These are phyloP conservation scores for Termitomyces sp. DNA, from an alignment of 768 basidiomycete genomes.

Conservation along the genomic window DNA sequence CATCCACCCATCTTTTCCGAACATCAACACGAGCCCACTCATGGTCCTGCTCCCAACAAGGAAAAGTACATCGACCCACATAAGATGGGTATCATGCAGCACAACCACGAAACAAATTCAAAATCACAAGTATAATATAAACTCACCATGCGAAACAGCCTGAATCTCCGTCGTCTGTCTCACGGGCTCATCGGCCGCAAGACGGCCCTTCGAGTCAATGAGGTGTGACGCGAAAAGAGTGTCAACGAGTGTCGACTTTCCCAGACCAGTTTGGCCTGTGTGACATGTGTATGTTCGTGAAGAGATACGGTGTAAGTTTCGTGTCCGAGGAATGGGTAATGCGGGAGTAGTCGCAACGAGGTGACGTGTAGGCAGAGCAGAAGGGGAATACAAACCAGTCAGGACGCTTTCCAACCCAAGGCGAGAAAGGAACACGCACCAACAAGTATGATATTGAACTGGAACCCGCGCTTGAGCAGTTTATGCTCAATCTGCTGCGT, in stretches of 20 bases:
- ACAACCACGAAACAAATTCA: neutral
- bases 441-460: constrained; percentile 97
- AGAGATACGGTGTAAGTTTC: neutral
- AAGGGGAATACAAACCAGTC: neutral
- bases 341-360: neutral
- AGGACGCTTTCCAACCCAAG: neutral
- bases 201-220: constrained; percentile 94
- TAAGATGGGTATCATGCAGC: neutral
- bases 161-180: constrained; percentile 97
- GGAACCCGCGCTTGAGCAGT: constrained; percentile 97
- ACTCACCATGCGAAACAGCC: constrained; percentile 86
- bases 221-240: constrained; percentile 99
- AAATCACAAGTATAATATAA: neutral
- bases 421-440: constrained; percentile 46
- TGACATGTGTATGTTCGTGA: neutral
- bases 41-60: neutral
- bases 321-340: neutral
- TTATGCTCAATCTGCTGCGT: constrained; percentile 98
- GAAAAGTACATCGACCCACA: neutral
- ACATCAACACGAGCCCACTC: neutral
- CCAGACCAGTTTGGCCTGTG: constrained; percentile 92
- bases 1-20: neutral
- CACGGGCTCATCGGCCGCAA: constrained; percentile 81
- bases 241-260: constrained; percentile 98
- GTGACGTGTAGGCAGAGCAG: neutral